Evolutionary conservation across 306 rosid genomes (phyloP), one percentile per base, ranked within the genome.

Genomic region (Ormosia emarginata): DNA sequence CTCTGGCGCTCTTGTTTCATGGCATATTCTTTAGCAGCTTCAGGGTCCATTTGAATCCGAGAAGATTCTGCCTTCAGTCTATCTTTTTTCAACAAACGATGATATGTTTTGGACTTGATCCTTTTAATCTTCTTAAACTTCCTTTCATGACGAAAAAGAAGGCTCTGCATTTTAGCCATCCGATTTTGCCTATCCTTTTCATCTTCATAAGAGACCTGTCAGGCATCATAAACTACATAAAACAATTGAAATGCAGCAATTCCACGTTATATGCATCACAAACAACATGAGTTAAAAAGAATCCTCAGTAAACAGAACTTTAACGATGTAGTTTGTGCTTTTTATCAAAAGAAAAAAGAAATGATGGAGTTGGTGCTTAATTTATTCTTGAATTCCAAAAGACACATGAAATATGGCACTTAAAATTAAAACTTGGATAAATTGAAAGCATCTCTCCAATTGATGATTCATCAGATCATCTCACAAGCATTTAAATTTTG

Each of bases 121-220:
- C 92, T 95, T 82, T 95, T 95, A 41, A 91, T 77, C 86, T 85
- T 96, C 69, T 89, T 95, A 61, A 91, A 82, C 87, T 90, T 95
- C 87, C 85, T 56, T 84, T 95, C 98, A 64, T 93, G 96, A 74
- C 89, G 90, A 34, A 93, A 95, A 83, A 93, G 91, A 79, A 90
- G 92, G 88, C 96, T 87, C 79, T 97, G 92, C 98, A 95, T 85
- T 84, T 95, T 95, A 43, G 99, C 99, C n/a, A 84, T 93, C 47
- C 93, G 90, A 84, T 85, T 89, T 82, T 85, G 97, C 77, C 97
- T 88, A 7, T 91, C 97, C 74, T 84, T 92, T 82, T 90, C 99
- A 85, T 91, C 98, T 81, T 90, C 94, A n/a, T 88, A 55, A 78
- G 97, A 85, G 24, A 93, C 90, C 98, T 93, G 85, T 74, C 78